Evolutionary conservation across 768 basidiomycete species (phyloP).

Genomic region (Podaxis rugospora): DNA sequence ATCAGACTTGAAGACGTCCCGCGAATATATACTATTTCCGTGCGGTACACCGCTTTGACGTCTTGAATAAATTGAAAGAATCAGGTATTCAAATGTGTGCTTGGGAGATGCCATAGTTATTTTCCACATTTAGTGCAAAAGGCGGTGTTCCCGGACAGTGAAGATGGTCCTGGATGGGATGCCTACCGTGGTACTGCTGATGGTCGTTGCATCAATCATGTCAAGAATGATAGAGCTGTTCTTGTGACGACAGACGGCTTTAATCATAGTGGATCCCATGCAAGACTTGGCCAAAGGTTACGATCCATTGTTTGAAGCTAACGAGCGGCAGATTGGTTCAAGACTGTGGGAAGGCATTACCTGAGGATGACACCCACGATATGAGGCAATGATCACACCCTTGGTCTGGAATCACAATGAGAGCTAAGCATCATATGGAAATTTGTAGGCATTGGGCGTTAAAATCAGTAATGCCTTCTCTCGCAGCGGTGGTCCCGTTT

Average conservation of each 20-base stretch:
- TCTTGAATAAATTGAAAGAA: not conserved
- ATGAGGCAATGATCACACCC: not conserved
- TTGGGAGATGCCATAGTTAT: not conserved
- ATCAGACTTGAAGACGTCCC: not conserved
- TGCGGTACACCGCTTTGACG: not conserved
- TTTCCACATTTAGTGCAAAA: not conserved
- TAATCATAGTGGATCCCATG: too few relatives aligned
- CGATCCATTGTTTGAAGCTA: not conserved
- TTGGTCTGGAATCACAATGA: not conserved
- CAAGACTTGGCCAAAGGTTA: not conserved
- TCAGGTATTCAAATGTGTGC: not conserved
- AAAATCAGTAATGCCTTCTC: not conserved
- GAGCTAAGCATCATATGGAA: not conserved
- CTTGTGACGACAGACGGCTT: not conserved
- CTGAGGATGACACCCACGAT: too few relatives aligned
- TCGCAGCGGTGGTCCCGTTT: not conserved
- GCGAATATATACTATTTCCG: not conserved
- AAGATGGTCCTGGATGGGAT: not conserved
- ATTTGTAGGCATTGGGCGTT: not conserved
- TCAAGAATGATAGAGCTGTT: not conserved
- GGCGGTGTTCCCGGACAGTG: not conserved
- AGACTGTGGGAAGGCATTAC: not conserved
- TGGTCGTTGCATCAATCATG: slow-evolving; percentile 7
- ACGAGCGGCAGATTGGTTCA: not conserved
- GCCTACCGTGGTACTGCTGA: not conserved